These are phyloP conservation scores for Cunninghamia lanceolata DNA, from an alignment of 75 land plant genomes.

Conservation along the genomic window DNA sequence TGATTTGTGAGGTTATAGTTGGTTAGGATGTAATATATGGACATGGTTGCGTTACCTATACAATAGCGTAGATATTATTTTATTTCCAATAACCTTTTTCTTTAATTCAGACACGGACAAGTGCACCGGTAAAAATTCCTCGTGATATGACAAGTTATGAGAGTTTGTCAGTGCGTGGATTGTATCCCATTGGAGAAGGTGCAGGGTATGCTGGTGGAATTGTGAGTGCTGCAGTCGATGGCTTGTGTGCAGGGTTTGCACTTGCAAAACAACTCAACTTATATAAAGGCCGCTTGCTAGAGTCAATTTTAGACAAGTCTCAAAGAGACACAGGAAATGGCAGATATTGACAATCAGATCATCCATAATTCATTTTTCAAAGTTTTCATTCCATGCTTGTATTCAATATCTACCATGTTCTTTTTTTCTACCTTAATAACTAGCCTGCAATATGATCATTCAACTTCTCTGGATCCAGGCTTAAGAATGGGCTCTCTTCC, in stretches of 20 bases:
- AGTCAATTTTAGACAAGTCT: conserved; percentile 48
- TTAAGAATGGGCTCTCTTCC: background rate
- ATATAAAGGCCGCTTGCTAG: conserved; percentile 37
- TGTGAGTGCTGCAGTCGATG: conserved; percentile 98
- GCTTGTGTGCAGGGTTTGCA: conserved; percentile 85
- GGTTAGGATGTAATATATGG: background rate
- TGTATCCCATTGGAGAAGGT: conserved; percentile 96
- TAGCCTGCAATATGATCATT: background rate
- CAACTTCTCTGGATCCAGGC: background rate
- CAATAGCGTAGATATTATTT: background rate
- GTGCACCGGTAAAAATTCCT: conserved; percentile 76
- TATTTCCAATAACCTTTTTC: background rate
- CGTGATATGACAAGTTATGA: conserved; percentile 67
- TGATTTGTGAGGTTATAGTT: background rate
- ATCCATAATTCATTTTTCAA: background rate
- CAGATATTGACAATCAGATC: conserved; percentile 30
- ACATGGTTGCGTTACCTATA: background rate
- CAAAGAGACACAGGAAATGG: conserved; percentile 38
- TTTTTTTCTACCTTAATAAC: background rate
- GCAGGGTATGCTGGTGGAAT: conserved; percentile 99
- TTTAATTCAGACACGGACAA: conserved; percentile 87
- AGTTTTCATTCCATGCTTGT: background rate
- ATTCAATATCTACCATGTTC: background rate
- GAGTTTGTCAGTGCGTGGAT: conserved; percentile 61
- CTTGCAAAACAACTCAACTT: conserved; percentile 56